Base-by-base conservation (phyloP, 78 protist genomes). In the Diacronema lutheri region DNA sequence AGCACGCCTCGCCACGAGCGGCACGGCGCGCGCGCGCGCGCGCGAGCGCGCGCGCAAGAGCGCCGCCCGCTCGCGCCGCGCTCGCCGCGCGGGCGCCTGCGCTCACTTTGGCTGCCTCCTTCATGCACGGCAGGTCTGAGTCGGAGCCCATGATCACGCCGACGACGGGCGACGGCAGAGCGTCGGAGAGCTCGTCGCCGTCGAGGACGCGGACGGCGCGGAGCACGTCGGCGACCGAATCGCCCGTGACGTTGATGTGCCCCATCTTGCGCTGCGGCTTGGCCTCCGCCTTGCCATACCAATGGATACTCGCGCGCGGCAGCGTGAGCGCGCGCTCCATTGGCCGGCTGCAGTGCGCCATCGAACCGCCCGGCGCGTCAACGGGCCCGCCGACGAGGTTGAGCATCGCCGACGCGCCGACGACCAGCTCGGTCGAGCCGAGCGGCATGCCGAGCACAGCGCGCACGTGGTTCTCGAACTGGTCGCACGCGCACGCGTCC, bases 121-220 rank as follows among this genome's bases (percentile, higher is more conserved):
- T 57, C 96, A 95, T 94, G 20, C 84, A 61, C 20, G 94, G 96
- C 89, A 94, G 91, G 87, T 96, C 98, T 9, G 96, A 93, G 87
- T 96, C 96, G 79, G 92, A 86, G 61, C 98, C 98, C 98, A 94
- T 94, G 65, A 94, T 93, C 46, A 95, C 73, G 31, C 95, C 93
- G 33, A 95, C 97, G 19, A 88, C 40, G 44, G 95, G 94, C 37
- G 61, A 11, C 20, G 44, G 14, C 57, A 0, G n/a, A 9, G 60
- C 60, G 20, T 20, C 82, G 33, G 65, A 3, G 78, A 1, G 58
- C 33, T 9, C 58, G 38, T 57, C 19, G 73, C 13, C 50, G 35
- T 35, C 31, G 79, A 78, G 20, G 19, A 2, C 41, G 26, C 35
- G 1, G 33, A 46, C 0, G 78, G 31, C 46, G 44, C 5, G 7